Evolutionary conservation across 352 stramenopile genomes (phyloP), one percentile per base, ranked within the genome.

Genomic region (Phytophthora macrochlamydospora): DNA sequence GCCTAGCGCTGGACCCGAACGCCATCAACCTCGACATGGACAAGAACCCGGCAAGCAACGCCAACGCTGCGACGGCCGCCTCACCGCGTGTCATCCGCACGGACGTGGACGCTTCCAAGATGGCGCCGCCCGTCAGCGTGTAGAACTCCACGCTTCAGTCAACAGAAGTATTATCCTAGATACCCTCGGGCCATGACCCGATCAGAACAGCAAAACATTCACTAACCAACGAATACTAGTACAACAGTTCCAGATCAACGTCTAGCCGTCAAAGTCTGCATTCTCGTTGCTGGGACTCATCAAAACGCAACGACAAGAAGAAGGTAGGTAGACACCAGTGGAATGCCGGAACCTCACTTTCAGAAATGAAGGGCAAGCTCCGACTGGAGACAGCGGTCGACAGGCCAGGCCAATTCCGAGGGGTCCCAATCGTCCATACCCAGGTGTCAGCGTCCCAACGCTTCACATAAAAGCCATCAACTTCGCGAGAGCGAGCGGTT

Each of bases 81-180:
- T 92, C 85, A 37, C 81, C 83, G 12, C 88, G 85, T 65, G 79
- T 86, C 63, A 81, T 88, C 53, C 78, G 76, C 64, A 85, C 73
- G 45, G 83, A 92, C 67, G 60, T 90, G 45, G 82, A 92, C 61
- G 71, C 75, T 5, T 71, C 70, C 58, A 85, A 85, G 65, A 73
- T 91, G 40, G 80, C 83, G 50, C 76, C 85, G 38, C 81, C 81
- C 14, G 85, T 93, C 50, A 91, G 81, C 62, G 83, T 93, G 45
- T 92, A 87, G 57, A 7, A 12, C 7, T n/a, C 53, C 6, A 11
- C 35, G 9, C 35, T 11, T 40, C 18, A 59, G 28, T 35, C 9
- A 45, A 24, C 2, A 32, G 12, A 51, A 56, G 44, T 28, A 56
- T 6, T 24, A 13, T 3, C 24, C 35, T 40, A 11, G 6, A 40